phyloP scores from a whole-genome alignment of 768 basidiomycete species.

The Fibroporia radiculosa region DNA sequence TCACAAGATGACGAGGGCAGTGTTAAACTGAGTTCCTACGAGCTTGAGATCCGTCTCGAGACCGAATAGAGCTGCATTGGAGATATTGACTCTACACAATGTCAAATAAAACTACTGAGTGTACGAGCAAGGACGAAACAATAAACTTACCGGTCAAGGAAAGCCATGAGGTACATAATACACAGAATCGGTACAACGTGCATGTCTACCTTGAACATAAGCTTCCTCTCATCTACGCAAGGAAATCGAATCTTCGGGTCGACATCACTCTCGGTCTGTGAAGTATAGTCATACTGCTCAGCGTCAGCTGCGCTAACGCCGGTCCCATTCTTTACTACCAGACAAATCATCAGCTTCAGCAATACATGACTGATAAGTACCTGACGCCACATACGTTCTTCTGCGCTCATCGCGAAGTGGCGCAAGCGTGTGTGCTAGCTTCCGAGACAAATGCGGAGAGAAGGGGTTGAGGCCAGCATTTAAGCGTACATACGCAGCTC shows the following conservation, averaged over 20 bases:
- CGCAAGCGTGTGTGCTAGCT: too few relatives aligned
- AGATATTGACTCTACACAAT: constrained; percentile 21
- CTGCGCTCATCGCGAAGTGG: too few relatives aligned
- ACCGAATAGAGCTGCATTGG: constrained; percentile 24
- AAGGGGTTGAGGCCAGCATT: too few relatives aligned
- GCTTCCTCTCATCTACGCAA: constrained; percentile 19
- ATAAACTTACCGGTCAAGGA: constrained; percentile 29
- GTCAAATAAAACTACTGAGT: background rate
- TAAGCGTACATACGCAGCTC: too few relatives aligned
- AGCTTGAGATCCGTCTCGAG: constrained; percentile 23
- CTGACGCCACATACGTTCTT: constrained; percentile 1
- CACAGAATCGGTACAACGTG: constrained; percentile 34
- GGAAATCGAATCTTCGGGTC: constrained; percentile 14
- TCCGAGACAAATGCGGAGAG: too few relatives aligned
- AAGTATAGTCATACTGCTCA: background rate
- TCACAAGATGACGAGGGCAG: constrained; percentile 21
- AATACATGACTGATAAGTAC: constrained; percentile 13
- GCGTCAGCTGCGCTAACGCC: background rate
- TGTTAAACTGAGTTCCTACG: constrained; percentile 21
- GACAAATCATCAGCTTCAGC: constrained; percentile 6
- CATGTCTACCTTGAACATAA: constrained; percentile 27
- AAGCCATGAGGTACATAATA: constrained; percentile 35
- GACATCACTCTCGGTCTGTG: background rate
- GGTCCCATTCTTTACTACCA: background rate
- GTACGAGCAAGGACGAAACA: background rate